Percentiles rank a stretch among this genome's conserved stretches.
These are phyloP conservation scores for Pythium monospermum DNA, from an alignment of 352 stramenopile species.

Conservation along the genomic window DNA sequence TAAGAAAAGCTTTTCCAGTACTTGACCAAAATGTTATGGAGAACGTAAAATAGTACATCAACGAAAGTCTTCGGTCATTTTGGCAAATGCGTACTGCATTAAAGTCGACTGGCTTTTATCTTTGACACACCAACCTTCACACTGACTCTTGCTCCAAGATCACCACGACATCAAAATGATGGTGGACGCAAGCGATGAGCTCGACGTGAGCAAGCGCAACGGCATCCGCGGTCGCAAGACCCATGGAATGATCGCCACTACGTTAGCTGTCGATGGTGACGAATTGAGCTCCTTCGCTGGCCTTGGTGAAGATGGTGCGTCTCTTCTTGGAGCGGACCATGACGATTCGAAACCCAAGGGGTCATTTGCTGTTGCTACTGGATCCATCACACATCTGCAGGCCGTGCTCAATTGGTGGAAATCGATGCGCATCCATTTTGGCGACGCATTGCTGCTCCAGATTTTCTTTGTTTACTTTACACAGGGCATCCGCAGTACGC, in stretches of 20 bases:
- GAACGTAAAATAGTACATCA: too few species aligned
- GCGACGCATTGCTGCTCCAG: conserved; percentile 60
- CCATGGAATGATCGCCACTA: conserved; percentile 20
- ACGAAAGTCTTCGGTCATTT: too few species aligned
- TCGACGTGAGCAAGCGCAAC: conserved; percentile 21
- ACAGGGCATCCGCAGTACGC: conserved; percentile 65
- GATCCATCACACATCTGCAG: conserved; percentile 24
- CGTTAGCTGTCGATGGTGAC: conserved; percentile 9
- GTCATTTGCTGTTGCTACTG: conserved; percentile 13
- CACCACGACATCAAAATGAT: conserved; percentile 10
- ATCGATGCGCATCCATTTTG: conserved; percentile 60
- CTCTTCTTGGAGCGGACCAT: conserved; percentile 11
- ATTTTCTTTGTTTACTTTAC: conserved; percentile 87
- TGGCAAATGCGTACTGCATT: too few species aligned
- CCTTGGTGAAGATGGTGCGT: conserved; percentile 1
- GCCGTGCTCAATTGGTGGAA: conserved; percentile 51
- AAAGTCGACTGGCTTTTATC: too few species aligned
- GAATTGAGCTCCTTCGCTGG: too few species aligned
- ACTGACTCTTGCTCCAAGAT: neutral
- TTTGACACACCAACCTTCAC: too few species aligned
- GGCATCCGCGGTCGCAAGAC: conserved; percentile 63
- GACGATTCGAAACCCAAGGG: conserved; percentile 6
- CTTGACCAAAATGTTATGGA: too few species aligned
- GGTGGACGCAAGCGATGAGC: conserved; percentile 31
- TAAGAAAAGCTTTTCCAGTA: too few species aligned